Conservation (phyloP, 1,139 yeast genomes). For the Zygoascus sp. region DNA sequence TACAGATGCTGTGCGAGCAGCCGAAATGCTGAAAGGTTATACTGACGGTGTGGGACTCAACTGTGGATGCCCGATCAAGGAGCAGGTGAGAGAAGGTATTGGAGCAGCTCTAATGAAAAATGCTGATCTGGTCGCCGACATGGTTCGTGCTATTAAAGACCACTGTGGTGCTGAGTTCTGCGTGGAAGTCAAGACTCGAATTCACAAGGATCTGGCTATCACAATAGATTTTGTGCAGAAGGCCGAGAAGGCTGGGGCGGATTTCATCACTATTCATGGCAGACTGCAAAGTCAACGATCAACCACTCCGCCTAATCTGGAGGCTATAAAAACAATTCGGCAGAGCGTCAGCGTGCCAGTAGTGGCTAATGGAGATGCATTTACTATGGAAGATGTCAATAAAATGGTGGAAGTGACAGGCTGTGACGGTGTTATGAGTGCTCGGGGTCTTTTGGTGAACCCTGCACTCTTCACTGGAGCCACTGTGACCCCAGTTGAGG, state of each 20-base stretch:
- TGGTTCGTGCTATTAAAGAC: slow-evolving; percentile 79
- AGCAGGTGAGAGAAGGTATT: slow-evolving; percentile 91
- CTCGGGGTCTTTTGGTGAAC: slow-evolving; percentile 76
- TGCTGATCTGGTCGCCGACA: slow-evolving; percentile 71
- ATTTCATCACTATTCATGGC: slow-evolving; percentile 91
- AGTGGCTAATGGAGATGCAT: slow-evolving; percentile 94
- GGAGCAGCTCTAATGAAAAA: slow-evolving; percentile 93
- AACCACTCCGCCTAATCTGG: slow-evolving; percentile 74
- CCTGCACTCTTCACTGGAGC: slow-evolving; percentile 84
- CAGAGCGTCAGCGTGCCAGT: slow-evolving; percentile 61
- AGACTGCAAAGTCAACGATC: slow-evolving; percentile 82
- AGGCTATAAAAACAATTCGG: slow-evolving; percentile 69
- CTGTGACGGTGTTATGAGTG: slow-evolving; percentile 94
- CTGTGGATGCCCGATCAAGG: slow-evolving; percentile 97
- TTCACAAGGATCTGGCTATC: slow-evolving; percentile 68
- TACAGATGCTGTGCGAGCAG: slow-evolving; percentile 76
- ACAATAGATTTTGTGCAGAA: slow-evolving; percentile 67
- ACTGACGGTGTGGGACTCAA: slow-evolving; percentile 93
- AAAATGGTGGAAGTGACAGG: slow-evolving; percentile 62
- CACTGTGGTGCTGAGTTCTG: slow-evolving; percentile 66
- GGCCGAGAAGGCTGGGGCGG: slow-evolving; percentile 86
- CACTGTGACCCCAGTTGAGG: slow-evolving; percentile 79
- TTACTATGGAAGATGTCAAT: slow-evolving; percentile 56
- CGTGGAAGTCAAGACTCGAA: slow-evolving; percentile 86
- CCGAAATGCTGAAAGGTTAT: slow-evolving; percentile 82